Conservation (phyloP, 2,329 filamentous ascomycete species). For the Colletotrichum destructivum region DNA sequence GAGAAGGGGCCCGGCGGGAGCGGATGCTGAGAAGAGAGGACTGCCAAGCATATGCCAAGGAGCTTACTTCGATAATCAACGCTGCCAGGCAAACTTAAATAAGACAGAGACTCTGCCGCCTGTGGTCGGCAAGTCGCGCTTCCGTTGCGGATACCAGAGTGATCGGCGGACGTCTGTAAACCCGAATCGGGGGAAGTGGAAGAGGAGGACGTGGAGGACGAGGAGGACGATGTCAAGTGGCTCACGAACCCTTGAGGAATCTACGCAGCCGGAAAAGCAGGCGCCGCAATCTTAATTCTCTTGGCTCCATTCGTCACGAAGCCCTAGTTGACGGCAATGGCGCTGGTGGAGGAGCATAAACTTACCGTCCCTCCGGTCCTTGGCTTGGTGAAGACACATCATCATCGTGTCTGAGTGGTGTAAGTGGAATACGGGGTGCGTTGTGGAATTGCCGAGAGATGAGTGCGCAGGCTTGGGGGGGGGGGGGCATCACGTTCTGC, state of each 20-base stretch:
- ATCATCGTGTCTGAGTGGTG: neutral
- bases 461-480: neutral
- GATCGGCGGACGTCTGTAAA: constrained; percentile 19
- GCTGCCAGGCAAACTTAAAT: constrained; percentile 12
- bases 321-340: constrained; percentile 2
- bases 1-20: neutral
- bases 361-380: constrained; percentile 10
- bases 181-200: constrained; percentile 1
- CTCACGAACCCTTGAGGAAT: neutral
- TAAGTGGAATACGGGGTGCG: neutral
- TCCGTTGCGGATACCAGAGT: constrained; percentile 20
- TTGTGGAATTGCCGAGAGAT: constrained; percentile 18
- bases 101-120: constrained; percentile 15
- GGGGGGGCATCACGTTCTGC: neutral
- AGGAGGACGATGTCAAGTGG: neutral
- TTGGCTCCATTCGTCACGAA: constrained; percentile 36
- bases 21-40: neutral
- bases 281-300: constrained; percentile 11
- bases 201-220: too few relatives aligned
- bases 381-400: constrained; percentile 30
- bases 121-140: constrained; percentile 12
- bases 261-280: constrained; percentile 7
- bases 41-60: constrained; percentile 27
- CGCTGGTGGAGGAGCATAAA: neutral
- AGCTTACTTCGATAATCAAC: constrained; percentile 15